Percentiles rank a stretch among this genome's conserved stretches.
Evolutionary conservation across 371 early-diverging fungal species (phyloP).

Genomic region (Mortierella sp.): DNA sequence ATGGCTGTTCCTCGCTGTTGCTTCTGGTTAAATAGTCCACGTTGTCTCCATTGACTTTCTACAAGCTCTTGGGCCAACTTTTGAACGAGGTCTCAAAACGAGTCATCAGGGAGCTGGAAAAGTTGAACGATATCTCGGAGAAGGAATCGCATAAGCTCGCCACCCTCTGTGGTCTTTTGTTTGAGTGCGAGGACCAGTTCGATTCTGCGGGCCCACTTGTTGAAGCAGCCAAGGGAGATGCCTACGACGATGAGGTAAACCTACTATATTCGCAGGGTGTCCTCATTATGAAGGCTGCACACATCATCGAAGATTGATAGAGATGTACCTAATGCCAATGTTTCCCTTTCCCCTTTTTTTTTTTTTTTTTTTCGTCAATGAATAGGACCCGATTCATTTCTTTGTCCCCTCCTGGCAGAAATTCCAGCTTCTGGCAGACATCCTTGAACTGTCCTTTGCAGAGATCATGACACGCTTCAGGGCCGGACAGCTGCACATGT

Average conservation of each 20-base stretch:
- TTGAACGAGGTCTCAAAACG: conserved; percentile 61
- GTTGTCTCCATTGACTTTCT: conserved; percentile 58
- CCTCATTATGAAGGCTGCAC: background rate
- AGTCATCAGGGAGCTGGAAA: conserved; percentile 69
- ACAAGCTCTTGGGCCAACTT: conserved; percentile 60
- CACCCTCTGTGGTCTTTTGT: conserved; percentile 62
- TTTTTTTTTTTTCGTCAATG: background rate
- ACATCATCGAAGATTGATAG: background rate
- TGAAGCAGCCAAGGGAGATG: conserved; percentile 57
- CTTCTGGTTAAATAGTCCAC: conserved; percentile 37
- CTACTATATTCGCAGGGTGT: no score
- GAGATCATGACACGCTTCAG: conserved; percentile 77
- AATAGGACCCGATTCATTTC: conserved; percentile 53
- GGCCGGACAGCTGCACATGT: conserved; percentile 68
- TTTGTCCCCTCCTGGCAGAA: conserved; percentile 68
- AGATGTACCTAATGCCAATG: no score
- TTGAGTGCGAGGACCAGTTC: conserved; percentile 67
- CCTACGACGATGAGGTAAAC: conserved; percentile 53
- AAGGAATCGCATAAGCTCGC: conserved; percentile 77
- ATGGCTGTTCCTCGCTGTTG: background rate
- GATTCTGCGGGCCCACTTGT: conserved; percentile 60
- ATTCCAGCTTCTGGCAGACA: conserved; percentile 71
- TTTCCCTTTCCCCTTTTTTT: no score
- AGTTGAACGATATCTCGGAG: conserved; percentile 75
- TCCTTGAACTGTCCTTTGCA: conserved; percentile 77